Evolutionary conservation across 805 yeast species (phyloP).

Genomic region (Saturnispora dispora): DNA sequence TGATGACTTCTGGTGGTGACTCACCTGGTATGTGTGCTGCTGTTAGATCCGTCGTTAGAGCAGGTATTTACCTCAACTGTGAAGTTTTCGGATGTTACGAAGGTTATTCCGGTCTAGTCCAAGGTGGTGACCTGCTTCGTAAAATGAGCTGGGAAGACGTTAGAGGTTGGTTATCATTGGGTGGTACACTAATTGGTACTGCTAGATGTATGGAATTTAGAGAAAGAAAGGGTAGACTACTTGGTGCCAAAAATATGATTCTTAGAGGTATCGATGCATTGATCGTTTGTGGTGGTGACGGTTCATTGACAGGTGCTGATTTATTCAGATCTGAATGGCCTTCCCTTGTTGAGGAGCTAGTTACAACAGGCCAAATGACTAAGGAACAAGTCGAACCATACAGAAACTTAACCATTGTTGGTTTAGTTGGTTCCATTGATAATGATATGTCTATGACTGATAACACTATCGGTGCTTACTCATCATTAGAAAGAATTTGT

Average conservation of each 20-base stretch:
- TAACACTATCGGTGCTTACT: conserved; percentile 92
- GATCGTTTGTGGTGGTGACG: conserved; percentile 98
- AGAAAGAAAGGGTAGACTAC: conserved; percentile 76
- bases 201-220: conserved; percentile 85
- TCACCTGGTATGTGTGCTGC: conserved; percentile 98
- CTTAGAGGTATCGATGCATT: conserved; percentile 86
- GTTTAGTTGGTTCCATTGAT: conserved; percentile 94
- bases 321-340: conserved; percentile 95
- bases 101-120: conserved; percentile 89
- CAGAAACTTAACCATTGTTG: conserved; percentile 75
- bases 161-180: conserved; percentile 83
- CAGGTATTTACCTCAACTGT: conserved; percentile 81
- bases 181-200: conserved; percentile 95
- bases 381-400: conserved; percentile 50
- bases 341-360: conserved; percentile 64
- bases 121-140: conserved; percentile 69
- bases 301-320: conserved; percentile 97
- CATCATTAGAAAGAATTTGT: conserved; percentile 87
- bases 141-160: conserved; percentile 91
- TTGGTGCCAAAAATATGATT: conserved; percentile 79
- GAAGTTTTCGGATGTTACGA: conserved; percentile 87
- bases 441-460: conserved; percentile 98
- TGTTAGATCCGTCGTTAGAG: conserved; percentile 90
- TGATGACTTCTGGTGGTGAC: conserved; percentile 98
- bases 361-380: conserved; percentile 45